Percentiles rank a stretch among this genome's conserved stretches.
Conservation (phyloP, 768 basidiomycete species). For the Coprinopsis sp. region DNA sequence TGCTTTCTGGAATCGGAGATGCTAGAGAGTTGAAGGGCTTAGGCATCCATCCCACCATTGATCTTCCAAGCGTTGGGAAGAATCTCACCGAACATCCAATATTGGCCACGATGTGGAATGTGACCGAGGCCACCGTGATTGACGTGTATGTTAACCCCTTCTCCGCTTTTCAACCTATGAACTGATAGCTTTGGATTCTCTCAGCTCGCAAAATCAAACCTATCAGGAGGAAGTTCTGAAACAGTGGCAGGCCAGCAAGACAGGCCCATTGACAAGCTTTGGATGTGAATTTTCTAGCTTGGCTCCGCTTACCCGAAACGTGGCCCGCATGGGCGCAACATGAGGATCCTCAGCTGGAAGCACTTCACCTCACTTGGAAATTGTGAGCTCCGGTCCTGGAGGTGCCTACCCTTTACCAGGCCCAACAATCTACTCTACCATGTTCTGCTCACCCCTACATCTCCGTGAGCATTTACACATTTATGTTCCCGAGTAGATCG, state of each 20-base stretch:
- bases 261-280: constrained; percentile 23
- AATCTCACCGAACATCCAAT: constrained; percentile 8
- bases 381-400: constrained; percentile 3
- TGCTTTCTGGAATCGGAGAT: constrained; percentile 8
- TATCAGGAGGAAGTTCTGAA: background rate
- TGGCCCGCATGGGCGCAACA: constrained; percentile 12
- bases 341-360: constrained; percentile 17
- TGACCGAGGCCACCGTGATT: too few species aligned
- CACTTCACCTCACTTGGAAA: constrained; percentile 15
- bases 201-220: background rate
- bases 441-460: constrained; percentile 5
- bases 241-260: constrained; percentile 15
- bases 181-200: too few species aligned
- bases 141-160: background rate
- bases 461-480: constrained; percentile 1
- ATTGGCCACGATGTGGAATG: constrained; percentile 1
- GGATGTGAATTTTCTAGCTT: constrained; percentile 29
- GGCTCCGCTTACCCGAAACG: constrained; percentile 29
- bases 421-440: background rate
- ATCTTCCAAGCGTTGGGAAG: constrained; percentile 10
- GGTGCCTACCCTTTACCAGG: constrained; percentile 8
- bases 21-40: background rate
- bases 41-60: background rate
- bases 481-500: background rate
- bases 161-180: background rate